phyloP scores from a whole-genome alignment of 192 early-diverging fungal genomes.

The Piromyces sp. region DNA sequence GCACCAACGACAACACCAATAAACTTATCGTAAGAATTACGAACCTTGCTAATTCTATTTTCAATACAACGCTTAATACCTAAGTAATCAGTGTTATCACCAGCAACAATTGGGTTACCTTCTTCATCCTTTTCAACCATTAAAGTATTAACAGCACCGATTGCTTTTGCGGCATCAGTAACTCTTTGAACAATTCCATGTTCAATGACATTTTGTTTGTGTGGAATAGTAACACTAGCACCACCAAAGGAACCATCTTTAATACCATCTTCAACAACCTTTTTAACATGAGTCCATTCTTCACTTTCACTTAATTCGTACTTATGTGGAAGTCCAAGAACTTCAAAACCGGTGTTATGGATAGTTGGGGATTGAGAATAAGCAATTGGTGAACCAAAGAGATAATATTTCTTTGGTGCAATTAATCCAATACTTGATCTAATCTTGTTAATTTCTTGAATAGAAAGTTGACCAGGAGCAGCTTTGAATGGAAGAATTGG shows the following conservation, averaged over 20 bases:
- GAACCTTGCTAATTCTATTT: not conserved
- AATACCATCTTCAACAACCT: conserved; percentile 5
- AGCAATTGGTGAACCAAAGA: conserved; percentile 82
- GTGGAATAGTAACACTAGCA: conserved; percentile 87
- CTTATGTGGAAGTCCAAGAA: conserved; percentile 64
- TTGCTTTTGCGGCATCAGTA: conserved; percentile 55
- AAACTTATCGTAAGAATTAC: not conserved
- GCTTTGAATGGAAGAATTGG: conserved; percentile 53
- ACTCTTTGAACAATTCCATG: conserved; percentile 39
- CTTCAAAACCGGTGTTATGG: conserved; percentile 81
- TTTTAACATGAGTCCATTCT: conserved; percentile 14
- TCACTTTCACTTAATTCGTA: conserved; percentile 57
- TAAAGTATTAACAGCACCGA: conserved; percentile 94
- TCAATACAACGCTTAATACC: conserved; percentile 57
- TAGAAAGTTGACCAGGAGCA: conserved; percentile 83
- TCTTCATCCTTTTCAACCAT: conserved; percentile 13
- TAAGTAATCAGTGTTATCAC: conserved; percentile 93
- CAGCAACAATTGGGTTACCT: conserved; percentile 27
- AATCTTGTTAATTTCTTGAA: conserved; percentile 57
- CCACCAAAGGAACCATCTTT: conserved; percentile 61
- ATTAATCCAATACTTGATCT: conserved; percentile 51
- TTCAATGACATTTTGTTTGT: conserved; percentile 71
- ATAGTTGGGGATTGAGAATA: conserved; percentile 76
- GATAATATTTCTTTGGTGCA: conserved; percentile 47
- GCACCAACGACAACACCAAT: conserved; percentile 80